phyloP scores from a whole-genome alignment of 495 filamentous ascomycete genomes.

The Chaetomidium leptoderma region DNA sequence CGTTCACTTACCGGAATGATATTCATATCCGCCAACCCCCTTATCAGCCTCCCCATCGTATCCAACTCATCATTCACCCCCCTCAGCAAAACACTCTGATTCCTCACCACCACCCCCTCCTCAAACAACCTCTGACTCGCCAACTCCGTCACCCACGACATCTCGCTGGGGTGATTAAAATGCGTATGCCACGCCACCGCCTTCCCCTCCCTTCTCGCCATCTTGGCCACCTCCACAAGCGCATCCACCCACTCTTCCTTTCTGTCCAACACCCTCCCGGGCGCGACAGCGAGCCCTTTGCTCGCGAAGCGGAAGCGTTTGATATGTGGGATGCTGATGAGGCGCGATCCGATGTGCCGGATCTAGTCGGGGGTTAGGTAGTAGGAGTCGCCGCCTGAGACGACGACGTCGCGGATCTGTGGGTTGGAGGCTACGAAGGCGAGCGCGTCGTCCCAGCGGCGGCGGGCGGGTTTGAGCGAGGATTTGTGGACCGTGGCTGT shows the following conservation, averaged over 20 bases:
- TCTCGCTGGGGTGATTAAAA: constrained; percentile 58
- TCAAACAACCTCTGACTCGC: constrained; percentile 48
- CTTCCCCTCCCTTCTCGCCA: constrained; percentile 48
- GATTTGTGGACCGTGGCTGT: constrained; percentile 49
- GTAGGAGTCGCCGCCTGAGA: constrained; percentile 57
- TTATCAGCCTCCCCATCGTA: constrained; percentile 50
- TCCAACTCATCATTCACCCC: constrained; percentile 53
- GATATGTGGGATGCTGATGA: constrained; percentile 40
- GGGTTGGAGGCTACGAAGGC: constrained; percentile 49
- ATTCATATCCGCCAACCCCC: constrained; percentile 49
- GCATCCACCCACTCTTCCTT: constrained; percentile 50
- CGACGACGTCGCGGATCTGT: constrained; percentile 49
- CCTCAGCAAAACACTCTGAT: constrained; percentile 51
- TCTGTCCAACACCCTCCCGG: constrained; percentile 46
- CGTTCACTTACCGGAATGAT: constrained; percentile 52
- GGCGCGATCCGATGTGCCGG: constrained; percentile 36
- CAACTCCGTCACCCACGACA: constrained; percentile 53
- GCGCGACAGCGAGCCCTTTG: constrained; percentile 53
- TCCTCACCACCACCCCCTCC: constrained; percentile 49
- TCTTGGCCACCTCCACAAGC: constrained; percentile 45
- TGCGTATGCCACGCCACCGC: constrained; percentile 58
- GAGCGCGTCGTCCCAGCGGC: constrained; percentile 46
- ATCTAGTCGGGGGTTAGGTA: constrained; percentile 41
- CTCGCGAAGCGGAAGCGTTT: constrained; percentile 54
- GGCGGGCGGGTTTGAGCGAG: constrained; percentile 38